Percentiles rank a stretch among this genome's conserved stretches.
phyloP scores from a whole-genome alignment of 2,329 filamentous ascomycete genomes.

The Phyllosticta ampelicida region DNA sequence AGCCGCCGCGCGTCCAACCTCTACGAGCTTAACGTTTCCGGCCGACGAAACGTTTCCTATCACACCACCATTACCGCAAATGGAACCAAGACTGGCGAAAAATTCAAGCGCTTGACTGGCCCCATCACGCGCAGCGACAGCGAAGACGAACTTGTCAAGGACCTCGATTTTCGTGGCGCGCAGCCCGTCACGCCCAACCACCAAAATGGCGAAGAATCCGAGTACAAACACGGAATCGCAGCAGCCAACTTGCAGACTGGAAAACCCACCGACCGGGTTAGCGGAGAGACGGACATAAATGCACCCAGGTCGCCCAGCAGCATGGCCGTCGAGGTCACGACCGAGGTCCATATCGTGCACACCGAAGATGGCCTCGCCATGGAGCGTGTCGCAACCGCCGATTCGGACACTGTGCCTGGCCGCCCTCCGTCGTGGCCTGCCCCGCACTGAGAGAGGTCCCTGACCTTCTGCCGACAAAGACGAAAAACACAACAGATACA shows the following conservation, averaged over 20 bases:
- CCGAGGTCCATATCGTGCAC: slow-evolving; percentile 3
- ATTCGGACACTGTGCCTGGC: background rate
- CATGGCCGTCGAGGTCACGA: slow-evolving; percentile 3
- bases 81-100: background rate
- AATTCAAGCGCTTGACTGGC: background rate
- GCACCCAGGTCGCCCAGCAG: background rate
- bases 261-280: background rate
- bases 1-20: background rate
- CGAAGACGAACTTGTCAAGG: slow-evolving; percentile 10
- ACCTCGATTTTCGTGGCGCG: background rate
- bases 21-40: slow-evolving; percentile 3
- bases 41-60: background rate
- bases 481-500: background rate
- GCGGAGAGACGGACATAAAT: background rate
- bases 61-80: slow-evolving; percentile 1
- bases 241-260: background rate
- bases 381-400: background rate
- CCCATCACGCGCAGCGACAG: slow-evolving; percentile 2
- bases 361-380: background rate
- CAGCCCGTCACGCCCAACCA: background rate
- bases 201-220: background rate
- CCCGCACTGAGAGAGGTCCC: background rate
- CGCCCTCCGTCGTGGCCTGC: background rate
- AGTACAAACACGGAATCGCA: background rate
- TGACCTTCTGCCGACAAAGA: background rate